Evolutionary conservation across 106 monocot genomes (phyloP).

Genomic region (Triglochin maritima): DNA sequence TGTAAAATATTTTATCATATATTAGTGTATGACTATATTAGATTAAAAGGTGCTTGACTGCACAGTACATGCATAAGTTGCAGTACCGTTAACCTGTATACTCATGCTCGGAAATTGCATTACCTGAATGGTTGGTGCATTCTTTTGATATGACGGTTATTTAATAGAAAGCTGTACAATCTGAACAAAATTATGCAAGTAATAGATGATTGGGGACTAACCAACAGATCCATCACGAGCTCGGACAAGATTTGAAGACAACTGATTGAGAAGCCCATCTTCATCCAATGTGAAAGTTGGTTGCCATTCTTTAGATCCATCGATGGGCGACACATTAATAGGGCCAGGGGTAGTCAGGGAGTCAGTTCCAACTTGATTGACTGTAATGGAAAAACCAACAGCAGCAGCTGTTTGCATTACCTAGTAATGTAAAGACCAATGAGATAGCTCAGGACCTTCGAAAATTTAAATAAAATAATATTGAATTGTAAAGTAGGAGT

Average conservation of each 20-base stretch:
- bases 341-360: constrained; percentile 23
- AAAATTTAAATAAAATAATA: too few relatives aligned
- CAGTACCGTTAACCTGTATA: not conserved
- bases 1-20: too few relatives aligned
- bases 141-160: too few relatives aligned
- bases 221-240: constrained; percentile 48
- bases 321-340: constrained; percentile 47
- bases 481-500: too few relatives aligned
- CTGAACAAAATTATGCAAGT: too few relatives aligned
- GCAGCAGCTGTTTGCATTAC: constrained; percentile 77
- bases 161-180: too few relatives aligned
- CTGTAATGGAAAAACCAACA: constrained; percentile 55
- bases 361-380: constrained; percentile 79
- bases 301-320: constrained; percentile 74
- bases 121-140: too few relatives aligned
- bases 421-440: constrained; percentile 16
- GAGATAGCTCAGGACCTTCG: too few relatives aligned
- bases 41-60: too few relatives aligned
- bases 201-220: constrained; percentile 18
- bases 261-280: constrained; percentile 73
- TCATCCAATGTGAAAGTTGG: constrained; percentile 73
- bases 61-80: too few relatives aligned
- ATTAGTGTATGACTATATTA: too few relatives aligned
- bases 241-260: constrained; percentile 58
- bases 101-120: too few relatives aligned